Base-by-base conservation (phyloP, 352 stramenopile species). In the Pythium aphanidermatum region DNA sequence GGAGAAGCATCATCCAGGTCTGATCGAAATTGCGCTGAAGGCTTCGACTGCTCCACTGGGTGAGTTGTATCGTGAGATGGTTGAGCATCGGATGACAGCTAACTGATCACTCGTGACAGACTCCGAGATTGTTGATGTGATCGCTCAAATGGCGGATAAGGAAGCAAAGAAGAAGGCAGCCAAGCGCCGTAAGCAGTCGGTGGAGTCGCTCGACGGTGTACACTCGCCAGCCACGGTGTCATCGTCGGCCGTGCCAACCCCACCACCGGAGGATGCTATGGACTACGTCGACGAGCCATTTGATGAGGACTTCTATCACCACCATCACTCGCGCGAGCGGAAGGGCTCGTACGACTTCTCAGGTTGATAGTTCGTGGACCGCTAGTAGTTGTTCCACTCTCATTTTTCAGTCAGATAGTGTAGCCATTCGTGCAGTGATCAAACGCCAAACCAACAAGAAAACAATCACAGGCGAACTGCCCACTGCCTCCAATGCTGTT, bases 21-120 rank as follows among this genome's bases (percentile, higher is more conserved):
- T 93, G 11, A 87, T 93, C 25, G 81, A 93, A 40, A 86, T 93
- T 31, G 81, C 81, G 7, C 62, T 93, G 2, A 69, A 77, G 46
- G 78, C 76, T 1, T 85, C 81, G 3, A 55, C 73, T 31, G 74
- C 78, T 0, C 81, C 81, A 14, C 58, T 93, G 3, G 60, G 62
- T 76, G n/a, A n/a, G n/a, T n/a, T n/a, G n/a, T n/a, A n/a, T n/a
- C n/a, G n/a, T n/a, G n/a, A n/a, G n/a, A n/a, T n/a, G n/a, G n/a
- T n/a, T n/a, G n/a, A n/a, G n/a, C n/a, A n/a, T n/a, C n/a, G n/a
- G n/a, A n/a, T n/a, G n/a, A n/a, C n/a, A n/a, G n/a, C n/a, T n/a
- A n/a, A n/a, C n/a, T n/a, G n/a, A n/a, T n/a, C 46, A 7, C 17
- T 16, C 33, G 5, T 9, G 36, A 10, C 30, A 74, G 77, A 90